phyloP scores from a whole-genome alignment of 2,329 filamentous ascomycete species.

The Lecanicillium sp. region DNA sequence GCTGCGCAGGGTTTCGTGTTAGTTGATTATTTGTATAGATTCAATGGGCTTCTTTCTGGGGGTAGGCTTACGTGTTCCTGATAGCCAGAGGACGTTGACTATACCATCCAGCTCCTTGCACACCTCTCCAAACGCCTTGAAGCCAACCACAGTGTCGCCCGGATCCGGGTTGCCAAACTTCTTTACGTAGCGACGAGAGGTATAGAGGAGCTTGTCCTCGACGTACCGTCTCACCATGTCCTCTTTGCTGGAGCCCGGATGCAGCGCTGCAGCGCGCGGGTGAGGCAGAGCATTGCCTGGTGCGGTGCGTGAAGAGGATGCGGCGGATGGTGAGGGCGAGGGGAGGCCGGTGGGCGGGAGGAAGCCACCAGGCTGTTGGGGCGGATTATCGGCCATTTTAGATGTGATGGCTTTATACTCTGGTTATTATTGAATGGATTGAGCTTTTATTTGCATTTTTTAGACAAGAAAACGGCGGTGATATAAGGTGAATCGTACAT shows the following conservation, averaged over 20 bases:
- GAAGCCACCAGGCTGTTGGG: constrained; percentile 40
- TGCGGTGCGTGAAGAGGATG: constrained; percentile 30
- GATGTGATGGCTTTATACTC: no score
- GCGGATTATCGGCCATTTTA: constrained; percentile 15
- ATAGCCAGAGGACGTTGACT: constrained; percentile 78
- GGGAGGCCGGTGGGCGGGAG: constrained; percentile 36
- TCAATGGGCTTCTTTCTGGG: not conserved
- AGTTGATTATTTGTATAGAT: not conserved
- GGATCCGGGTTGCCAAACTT: constrained; percentile 42
- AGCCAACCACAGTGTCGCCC: constrained; percentile 42
- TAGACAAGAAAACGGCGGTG: no score
- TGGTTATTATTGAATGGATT: no score
- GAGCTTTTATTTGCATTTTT: no score
- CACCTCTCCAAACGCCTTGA: constrained; percentile 58
- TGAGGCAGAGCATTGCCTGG: constrained; percentile 38
- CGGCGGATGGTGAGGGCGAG: constrained; percentile 46
- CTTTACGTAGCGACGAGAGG: constrained; percentile 53
- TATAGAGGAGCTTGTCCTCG: constrained; percentile 42
- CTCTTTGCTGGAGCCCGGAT: constrained; percentile 52
- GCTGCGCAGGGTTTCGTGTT: constrained; percentile 38
- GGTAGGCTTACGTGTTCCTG: constrained; percentile 64
- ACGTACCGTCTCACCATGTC: constrained; percentile 51
- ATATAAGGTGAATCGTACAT: no score
- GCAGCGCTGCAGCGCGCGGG: constrained; percentile 44
- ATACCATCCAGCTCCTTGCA: constrained; percentile 67